A percentile compares a stretch with the other conserved stretches of the same genome.
Evolutionary conservation across 352 stramenopile genomes (phyloP).

Genomic region (Phytophthora lateralis): DNA sequence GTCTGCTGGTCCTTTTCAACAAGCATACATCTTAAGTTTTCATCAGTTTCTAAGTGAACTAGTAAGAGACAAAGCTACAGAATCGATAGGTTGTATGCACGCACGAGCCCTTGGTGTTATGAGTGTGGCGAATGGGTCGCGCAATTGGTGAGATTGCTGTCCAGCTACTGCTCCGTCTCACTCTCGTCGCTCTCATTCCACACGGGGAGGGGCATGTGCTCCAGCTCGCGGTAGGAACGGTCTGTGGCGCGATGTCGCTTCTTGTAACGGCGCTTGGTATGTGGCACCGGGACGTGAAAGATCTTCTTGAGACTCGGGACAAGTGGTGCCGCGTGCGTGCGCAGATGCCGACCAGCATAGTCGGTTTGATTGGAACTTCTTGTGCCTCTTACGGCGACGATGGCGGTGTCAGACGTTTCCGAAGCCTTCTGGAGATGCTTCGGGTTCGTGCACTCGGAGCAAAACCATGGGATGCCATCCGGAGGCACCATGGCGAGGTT

Average conservation of each 20-base stretch:
- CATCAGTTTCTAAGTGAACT: conserved; percentile 31
- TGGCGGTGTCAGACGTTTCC: conserved; percentile 11
- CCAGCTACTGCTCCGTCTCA: conserved; percentile 29
- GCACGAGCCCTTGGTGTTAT: conserved; percentile 9
- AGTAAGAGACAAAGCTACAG: conserved; percentile 22
- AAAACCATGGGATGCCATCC: conserved; percentile 69
- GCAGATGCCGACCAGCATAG: conserved; percentile 45
- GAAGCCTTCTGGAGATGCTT: conserved; percentile 38
- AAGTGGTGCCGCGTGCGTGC: conserved; percentile 45
- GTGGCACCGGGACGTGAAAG: conserved; percentile 44
- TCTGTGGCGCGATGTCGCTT: conserved; percentile 57
- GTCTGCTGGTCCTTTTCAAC: conserved; percentile 16
- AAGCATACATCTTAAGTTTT: conserved; percentile 34
- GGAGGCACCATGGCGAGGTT: conserved; percentile 68
- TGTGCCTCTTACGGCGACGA: conserved; percentile 21
- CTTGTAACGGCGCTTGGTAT: conserved; percentile 53
- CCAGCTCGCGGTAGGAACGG: conserved; percentile 65
- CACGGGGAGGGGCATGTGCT: conserved; percentile 60
- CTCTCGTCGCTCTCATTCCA: conserved; percentile 50
- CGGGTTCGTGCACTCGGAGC: conserved; percentile 64
- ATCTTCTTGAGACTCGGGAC: conserved; percentile 71
- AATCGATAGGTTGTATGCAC: conserved; percentile 14
- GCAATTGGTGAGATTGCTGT: conserved; percentile 1
- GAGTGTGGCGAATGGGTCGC: conserved; percentile 15
- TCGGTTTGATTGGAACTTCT: conserved; percentile 22